These are phyloP conservation scores for Neurospora africana DNA, from an alignment of 495 filamentous ascomycete species.

Conservation along the genomic window DNA sequence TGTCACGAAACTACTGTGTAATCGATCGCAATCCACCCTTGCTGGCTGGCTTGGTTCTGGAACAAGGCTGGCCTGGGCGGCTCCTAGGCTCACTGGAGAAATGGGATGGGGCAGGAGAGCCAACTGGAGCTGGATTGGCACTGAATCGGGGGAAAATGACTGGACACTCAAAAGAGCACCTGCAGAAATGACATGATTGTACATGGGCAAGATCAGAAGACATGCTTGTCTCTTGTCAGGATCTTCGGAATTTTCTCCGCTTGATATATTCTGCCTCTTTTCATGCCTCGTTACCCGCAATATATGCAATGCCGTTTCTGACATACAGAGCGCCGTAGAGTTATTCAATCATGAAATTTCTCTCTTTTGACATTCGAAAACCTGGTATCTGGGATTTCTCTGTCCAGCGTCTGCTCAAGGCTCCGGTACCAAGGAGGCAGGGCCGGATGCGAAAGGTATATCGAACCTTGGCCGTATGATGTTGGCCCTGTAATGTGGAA, in stretches of 20 bases:
- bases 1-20: not conserved
- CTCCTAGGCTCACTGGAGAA: not conserved
- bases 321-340: not conserved
- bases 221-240: not conserved
- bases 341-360: not conserved
- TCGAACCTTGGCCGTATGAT: not conserved
- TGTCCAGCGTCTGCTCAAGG: not conserved
- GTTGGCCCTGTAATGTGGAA: not conserved
- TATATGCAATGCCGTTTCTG: not conserved
- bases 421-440: not conserved
- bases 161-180: not conserved
- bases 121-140: not conserved
- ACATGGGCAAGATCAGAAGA: not conserved
- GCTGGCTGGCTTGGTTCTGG: not conserved
- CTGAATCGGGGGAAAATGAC: not conserved
- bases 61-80: not conserved
- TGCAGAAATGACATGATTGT: not conserved
- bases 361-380: not conserved
- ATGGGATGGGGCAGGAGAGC: not conserved
- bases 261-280: not conserved
- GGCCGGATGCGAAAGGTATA: not conserved
- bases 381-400: not conserved
- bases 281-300: not conserved
- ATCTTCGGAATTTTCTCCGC: not conserved
- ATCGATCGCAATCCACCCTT: not conserved